Evolutionary conservation across 257 asterid genomes (phyloP).

Genomic region (Solanum bukasovii): DNA sequence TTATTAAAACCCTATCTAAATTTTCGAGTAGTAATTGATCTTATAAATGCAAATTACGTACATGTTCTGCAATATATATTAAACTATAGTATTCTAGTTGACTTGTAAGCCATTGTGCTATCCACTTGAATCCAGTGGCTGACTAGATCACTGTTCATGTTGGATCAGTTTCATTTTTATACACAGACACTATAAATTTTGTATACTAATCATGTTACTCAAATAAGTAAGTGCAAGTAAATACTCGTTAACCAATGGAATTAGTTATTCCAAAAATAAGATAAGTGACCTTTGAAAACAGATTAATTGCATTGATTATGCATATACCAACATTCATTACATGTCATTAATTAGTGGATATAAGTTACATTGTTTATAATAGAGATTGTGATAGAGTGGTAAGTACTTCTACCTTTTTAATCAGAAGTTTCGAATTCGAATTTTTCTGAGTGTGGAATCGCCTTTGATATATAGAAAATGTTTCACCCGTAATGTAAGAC

Average conservation of each 20-base stretch:
- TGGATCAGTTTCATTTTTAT: too few relatives aligned
- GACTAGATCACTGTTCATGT: too few relatives aligned
- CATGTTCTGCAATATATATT: neutral
- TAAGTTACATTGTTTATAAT: neutral
- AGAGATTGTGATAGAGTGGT: too few relatives aligned
- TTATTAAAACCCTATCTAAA: neutral
- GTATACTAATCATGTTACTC: too few relatives aligned
- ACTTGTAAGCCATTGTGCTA: neutral
- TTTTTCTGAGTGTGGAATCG: neutral
- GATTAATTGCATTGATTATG: neutral
- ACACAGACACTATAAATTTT: too few relatives aligned
- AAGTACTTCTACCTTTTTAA: too few relatives aligned
- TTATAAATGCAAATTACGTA: neutral
- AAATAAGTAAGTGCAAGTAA: too few relatives aligned
- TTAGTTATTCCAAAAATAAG: too few relatives aligned
- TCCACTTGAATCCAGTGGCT: neutral
- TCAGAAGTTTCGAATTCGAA: neutral
- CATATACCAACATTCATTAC: neutral
- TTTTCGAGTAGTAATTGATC: neutral
- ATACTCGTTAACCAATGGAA: too few relatives aligned
- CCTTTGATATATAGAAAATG: too few relatives aligned
- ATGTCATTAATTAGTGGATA: neutral
- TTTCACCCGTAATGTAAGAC: neutral
- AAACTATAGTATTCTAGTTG: neutral
- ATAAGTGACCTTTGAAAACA: neutral